phyloP scores from a whole-genome alignment of 1,284 basidiomycete species.

The Singerocomus rubriflavus region DNA sequence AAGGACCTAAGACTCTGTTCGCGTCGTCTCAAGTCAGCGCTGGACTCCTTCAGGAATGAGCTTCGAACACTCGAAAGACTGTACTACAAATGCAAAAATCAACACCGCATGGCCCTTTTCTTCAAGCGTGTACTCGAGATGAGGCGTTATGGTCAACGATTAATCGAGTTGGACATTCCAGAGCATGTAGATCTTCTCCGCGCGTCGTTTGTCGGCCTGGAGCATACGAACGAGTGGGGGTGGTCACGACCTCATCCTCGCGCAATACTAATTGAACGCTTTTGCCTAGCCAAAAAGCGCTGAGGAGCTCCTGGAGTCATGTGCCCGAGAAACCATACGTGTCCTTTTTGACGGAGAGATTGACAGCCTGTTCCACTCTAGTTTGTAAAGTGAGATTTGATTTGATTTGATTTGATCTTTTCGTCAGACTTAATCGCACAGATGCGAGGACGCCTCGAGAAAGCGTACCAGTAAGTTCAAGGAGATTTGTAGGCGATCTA shows the following conservation, averaged over 20 bases:
- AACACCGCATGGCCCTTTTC: constrained; percentile 69
- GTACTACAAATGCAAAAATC: constrained; percentile 78
- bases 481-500: neutral
- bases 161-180: constrained; percentile 44
- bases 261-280: neutral
- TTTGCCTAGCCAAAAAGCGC: constrained; percentile 40
- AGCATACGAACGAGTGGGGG: constrained; percentile 42
- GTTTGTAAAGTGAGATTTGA: constrained; percentile 44
- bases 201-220: constrained; percentile 54
- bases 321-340: constrained; percentile 42
- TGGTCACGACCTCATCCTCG: neutral
- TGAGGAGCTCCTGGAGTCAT: constrained; percentile 62
- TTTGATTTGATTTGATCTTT: too few relatives aligned
- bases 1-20: constrained; percentile 57
- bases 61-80: constrained; percentile 60
- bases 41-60: constrained; percentile 51
- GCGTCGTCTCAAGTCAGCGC: constrained; percentile 47
- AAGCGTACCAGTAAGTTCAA: constrained; percentile 47
- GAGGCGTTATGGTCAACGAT: constrained; percentile 50
- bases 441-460: constrained; percentile 47
- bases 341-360: constrained; percentile 34
- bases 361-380: constrained; percentile 36
- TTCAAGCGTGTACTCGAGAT: constrained; percentile 66
- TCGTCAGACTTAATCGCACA: constrained; percentile 26
- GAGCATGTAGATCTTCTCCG: constrained; percentile 48